Conservation (phyloP, 2,329 filamentous ascomycete species). For the Thelonectria discophora region DNA sequence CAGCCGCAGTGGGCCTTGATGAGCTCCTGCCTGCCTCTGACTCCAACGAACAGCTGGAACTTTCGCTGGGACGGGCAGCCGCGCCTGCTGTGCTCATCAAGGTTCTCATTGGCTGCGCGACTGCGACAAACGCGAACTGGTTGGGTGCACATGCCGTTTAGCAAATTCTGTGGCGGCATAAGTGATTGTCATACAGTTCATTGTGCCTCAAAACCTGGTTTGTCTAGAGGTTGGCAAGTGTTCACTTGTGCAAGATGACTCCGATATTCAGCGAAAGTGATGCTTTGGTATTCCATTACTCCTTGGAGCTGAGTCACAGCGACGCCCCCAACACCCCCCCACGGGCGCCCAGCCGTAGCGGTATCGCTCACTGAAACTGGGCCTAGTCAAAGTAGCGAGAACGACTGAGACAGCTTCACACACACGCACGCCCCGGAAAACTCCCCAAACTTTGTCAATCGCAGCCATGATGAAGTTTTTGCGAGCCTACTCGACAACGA, state of each 20-base stretch:
- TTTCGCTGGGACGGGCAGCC: neutral
- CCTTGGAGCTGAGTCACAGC: slow-evolving; percentile 24
- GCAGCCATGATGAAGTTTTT: slow-evolving; percentile 48
- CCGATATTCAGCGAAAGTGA: neutral
- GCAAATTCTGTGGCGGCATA: neutral
- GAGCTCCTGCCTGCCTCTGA: no score
- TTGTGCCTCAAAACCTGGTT: neutral
- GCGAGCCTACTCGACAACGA: slow-evolving; percentile 47
- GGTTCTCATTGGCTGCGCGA: neutral
- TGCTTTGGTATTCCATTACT: neutral
- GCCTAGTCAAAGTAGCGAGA: neutral
- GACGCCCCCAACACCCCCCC: slow-evolving; percentile 16
- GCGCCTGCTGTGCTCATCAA: neutral
- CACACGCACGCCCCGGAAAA: slow-evolving; percentile 22
- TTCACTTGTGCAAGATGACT: neutral
- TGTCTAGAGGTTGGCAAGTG: neutral
- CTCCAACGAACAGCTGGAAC: no score
- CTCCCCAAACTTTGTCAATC: slow-evolving; percentile 25
- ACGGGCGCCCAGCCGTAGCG: slow-evolving; percentile 32
- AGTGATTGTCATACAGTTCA: neutral
- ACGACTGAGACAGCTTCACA: slow-evolving; percentile 9
- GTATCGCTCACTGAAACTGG: slow-evolving; percentile 29
- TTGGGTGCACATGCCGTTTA: neutral
- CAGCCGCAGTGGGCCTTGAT: slow-evolving; percentile 22
- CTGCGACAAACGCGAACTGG: neutral